Conservation (phyloP, 2,329 filamentous ascomycete genomes). For the Microdochium bolleyi region DNA sequence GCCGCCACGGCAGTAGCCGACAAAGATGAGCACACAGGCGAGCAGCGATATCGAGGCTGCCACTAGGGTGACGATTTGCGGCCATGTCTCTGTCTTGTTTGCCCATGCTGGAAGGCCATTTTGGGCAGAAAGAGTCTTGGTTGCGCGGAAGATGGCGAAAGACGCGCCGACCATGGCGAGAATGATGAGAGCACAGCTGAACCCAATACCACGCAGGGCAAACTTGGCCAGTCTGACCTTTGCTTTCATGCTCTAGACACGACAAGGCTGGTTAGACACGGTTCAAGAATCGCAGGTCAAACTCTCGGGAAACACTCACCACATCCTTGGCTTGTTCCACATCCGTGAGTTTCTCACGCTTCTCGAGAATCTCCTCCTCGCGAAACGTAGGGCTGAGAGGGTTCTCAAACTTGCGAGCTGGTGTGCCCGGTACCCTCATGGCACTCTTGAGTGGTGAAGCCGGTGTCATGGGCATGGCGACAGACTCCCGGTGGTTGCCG, state of each 20-base stretch:
- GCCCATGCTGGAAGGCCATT: conserved; percentile 86
- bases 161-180: conserved; percentile 83
- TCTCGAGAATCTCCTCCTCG: conserved; percentile 81
- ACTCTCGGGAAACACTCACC: conserved; percentile 47
- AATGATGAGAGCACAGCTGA: conserved; percentile 93
- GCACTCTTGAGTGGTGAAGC: conserved; percentile 83
- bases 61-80: conserved; percentile 73
- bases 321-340: conserved; percentile 82
- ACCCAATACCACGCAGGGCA: conserved; percentile 89
- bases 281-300: neutral
- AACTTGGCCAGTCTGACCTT: conserved; percentile 91
- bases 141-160: conserved; percentile 87
- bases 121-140: conserved; percentile 62
- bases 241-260: conserved; percentile 77
- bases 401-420: conserved; percentile 63
- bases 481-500: conserved; percentile 43
- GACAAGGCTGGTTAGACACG: conserved; percentile 26
- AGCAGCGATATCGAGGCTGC: conserved; percentile 75
- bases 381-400: conserved; percentile 85
- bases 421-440: conserved; percentile 78
- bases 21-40: conserved; percentile 73
- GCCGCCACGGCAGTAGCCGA: conserved; percentile 81
- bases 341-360: conserved; percentile 72
- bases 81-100: conserved; percentile 71
- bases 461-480: conserved; percentile 59